Percentiles rank a stretch among this genome's conserved stretches.
Conservation (phyloP, 371 early-diverging fungal genomes). For the Mucor lusitanicus region DNA sequence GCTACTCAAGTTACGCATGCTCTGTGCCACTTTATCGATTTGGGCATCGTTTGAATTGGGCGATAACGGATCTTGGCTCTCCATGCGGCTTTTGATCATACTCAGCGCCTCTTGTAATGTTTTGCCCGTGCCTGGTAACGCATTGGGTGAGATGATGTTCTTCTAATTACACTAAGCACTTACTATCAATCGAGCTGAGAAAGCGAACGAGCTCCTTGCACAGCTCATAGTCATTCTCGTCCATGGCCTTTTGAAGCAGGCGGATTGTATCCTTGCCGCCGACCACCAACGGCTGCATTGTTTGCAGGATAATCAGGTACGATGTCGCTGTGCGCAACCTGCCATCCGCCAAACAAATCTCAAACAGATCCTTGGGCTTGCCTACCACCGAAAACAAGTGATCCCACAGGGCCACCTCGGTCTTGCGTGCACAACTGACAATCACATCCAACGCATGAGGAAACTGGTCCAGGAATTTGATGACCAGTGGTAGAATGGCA, state of each 20-base stretch:
- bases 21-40: constrained; percentile 36
- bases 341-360: constrained; percentile 69
- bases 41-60: constrained; percentile 31
- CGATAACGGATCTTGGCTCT: constrained; percentile 22
- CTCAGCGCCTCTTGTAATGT: constrained; percentile 44
- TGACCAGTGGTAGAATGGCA: constrained; percentile 68
- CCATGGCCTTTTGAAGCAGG: constrained; percentile 73
- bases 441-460: constrained; percentile 79
- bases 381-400: constrained; percentile 83
- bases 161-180: constrained; percentile 13
- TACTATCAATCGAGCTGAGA: constrained; percentile 78
- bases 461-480: constrained; percentile 75
- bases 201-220: constrained; percentile 84
- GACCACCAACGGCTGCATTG: constrained; percentile 71
- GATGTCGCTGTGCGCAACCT: constrained; percentile 81
- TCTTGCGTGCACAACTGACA: constrained; percentile 88
- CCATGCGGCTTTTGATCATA: constrained; percentile 40
- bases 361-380: constrained; percentile 76
- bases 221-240: constrained; percentile 77
- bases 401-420: constrained; percentile 88
- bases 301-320: constrained; percentile 84
- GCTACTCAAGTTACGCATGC: constrained; percentile 27
- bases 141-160: neutral
- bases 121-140: constrained; percentile 37
- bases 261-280: constrained; percentile 73